phyloP scores from a whole-genome alignment of 176 grass and related monocot genomes.

The Eleusine indica region DNA sequence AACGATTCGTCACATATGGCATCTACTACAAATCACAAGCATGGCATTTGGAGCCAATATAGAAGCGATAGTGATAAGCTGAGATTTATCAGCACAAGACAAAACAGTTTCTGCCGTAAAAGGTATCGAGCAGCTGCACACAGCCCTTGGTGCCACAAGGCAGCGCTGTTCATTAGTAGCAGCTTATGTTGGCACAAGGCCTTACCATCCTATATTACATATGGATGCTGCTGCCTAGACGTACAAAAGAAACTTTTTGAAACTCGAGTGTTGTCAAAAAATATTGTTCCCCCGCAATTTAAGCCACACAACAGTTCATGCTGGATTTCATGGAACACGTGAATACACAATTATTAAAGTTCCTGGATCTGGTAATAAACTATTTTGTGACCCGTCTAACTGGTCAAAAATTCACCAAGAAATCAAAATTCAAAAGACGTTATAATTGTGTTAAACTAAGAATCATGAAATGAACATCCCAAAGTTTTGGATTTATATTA shows the following conservation, averaged over 20 bases:
- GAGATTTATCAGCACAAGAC: neutral
- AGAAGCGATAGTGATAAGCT: neutral
- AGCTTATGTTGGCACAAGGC: neutral
- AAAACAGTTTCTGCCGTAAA: neutral
- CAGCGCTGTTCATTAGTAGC: neutral
- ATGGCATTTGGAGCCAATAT: constrained; percentile 21
- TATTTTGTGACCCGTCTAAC: neutral
- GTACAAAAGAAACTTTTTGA: neutral
- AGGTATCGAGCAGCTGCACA: neutral
- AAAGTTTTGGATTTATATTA: neutral
- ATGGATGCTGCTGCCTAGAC: neutral
- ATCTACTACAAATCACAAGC: neutral
- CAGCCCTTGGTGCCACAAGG: neutral
- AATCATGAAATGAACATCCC: neutral
- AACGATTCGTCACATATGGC: constrained; percentile 12
- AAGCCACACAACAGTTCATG: neutral
- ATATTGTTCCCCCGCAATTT: neutral
- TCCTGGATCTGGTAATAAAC: neutral
- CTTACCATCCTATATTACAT: neutral
- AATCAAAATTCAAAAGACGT: neutral
- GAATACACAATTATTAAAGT: neutral
- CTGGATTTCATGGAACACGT: neutral
- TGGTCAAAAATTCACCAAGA: neutral
- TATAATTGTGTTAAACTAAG: neutral
- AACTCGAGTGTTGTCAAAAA: neutral